Percentiles rank a stretch among this genome's conserved stretches.
Conservation (phyloP, 495 filamentous ascomycete species). For the Peziza echinospora region DNA sequence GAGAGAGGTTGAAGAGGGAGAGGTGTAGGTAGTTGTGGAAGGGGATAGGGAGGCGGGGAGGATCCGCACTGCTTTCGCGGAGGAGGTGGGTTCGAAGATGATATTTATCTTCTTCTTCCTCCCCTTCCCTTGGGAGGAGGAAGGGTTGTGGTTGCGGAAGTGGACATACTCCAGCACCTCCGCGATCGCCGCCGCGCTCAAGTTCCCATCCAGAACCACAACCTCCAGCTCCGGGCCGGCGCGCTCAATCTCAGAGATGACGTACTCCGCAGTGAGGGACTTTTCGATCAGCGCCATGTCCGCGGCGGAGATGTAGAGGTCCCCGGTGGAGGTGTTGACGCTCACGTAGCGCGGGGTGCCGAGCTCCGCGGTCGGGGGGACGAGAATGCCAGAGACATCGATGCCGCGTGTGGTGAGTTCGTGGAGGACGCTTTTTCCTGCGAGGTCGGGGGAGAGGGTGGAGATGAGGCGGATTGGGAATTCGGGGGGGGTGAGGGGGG, state of each 20-base stretch:
- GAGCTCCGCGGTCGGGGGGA: constrained; percentile 25
- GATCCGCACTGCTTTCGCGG: constrained; percentile 47
- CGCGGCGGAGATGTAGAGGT: constrained; percentile 71
- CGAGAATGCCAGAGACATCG: constrained; percentile 37
- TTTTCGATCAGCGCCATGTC: constrained; percentile 74
- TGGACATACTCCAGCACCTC: constrained; percentile 4
- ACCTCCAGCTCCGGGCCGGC: constrained; percentile 5
- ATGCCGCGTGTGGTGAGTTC: constrained; percentile 40
- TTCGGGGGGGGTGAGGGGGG: constrained; percentile 35
- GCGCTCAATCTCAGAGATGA: background rate
- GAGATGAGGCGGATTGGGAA: constrained; percentile 21
- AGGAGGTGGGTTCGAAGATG: constrained; percentile 85
- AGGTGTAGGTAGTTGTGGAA: too few species aligned
- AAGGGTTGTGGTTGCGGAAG: too few species aligned
- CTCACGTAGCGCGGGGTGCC: constrained; percentile 76
- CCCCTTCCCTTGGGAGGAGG: background rate
- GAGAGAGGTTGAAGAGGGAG: too few species aligned
- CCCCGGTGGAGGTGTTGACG: constrained; percentile 62
- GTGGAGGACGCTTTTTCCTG: constrained; percentile 46
- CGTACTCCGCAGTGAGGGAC: constrained; percentile 13
- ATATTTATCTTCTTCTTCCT: constrained; percentile 19
- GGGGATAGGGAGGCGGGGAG: constrained; percentile 29
- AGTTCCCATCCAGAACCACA: constrained; percentile 14
- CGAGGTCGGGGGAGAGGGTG: constrained; percentile 32
- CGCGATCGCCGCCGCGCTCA: constrained; percentile 2